phyloP scores from a whole-genome alignment of 306 rosid species.

The Alnus rubra region DNA sequence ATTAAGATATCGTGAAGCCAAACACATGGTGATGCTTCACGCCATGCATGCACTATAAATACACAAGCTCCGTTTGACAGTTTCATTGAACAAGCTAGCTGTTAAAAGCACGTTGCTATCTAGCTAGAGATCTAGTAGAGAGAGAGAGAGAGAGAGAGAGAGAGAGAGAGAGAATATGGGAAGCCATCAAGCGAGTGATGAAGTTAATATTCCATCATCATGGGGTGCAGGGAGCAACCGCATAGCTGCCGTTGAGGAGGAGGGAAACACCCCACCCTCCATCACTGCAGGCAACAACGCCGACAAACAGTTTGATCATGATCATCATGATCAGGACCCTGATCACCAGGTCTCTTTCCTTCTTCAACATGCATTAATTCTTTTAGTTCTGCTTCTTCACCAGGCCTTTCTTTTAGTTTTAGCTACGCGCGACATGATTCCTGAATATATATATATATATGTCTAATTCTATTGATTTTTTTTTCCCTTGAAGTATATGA shows the following conservation, averaged over 20 bases:
- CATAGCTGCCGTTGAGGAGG: constrained; percentile 32
- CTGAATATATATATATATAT: too few relatives aligned
- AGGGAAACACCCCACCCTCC: background rate
- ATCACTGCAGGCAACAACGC: background rate
- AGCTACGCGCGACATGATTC: too few relatives aligned
- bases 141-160: background rate
- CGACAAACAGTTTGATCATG: background rate
- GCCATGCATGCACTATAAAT: background rate
- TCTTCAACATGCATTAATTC: background rate
- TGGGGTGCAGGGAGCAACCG: constrained; percentile 37
- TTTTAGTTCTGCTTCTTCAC: too few relatives aligned
- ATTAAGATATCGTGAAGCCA: too few relatives aligned
- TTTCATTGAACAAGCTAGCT: background rate
- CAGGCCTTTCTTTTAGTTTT: too few relatives aligned
- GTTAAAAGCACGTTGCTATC: background rate
- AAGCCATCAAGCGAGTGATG: constrained; percentile 6
- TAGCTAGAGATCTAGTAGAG: background rate
- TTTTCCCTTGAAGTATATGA: too few relatives aligned
- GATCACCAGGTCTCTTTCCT: constrained; percentile 36
- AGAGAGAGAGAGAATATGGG: constrained; percentile 16
- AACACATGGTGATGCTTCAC: background rate
- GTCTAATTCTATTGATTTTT: too few relatives aligned
- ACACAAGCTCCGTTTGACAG: background rate
- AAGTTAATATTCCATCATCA: background rate
- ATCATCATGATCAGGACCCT: too few relatives aligned